These are phyloP conservation scores for Stephanodiscus triporus DNA, from an alignment of 108 stramenopile genomes.

Conservation along the genomic window DNA sequence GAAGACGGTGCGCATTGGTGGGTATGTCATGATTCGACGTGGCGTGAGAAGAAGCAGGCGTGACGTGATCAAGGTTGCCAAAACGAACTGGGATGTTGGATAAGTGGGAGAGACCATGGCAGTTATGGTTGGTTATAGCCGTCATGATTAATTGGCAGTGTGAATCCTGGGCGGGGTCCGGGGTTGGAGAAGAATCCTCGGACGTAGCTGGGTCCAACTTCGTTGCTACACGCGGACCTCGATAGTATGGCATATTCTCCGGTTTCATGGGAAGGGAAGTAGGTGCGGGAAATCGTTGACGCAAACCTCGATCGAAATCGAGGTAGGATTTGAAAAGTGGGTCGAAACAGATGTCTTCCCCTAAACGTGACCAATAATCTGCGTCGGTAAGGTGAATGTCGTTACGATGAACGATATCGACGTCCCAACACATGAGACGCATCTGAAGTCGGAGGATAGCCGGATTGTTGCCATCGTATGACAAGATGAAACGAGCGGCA, in stretches of 20 bases:
- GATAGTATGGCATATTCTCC: conserved; percentile 6
- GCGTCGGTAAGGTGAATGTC: neutral
- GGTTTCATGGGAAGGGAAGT: neutral
- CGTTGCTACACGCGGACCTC: neutral
- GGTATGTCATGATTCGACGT: neutral
- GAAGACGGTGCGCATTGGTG: neutral
- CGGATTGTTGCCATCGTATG: neutral
- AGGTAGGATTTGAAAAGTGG: neutral
- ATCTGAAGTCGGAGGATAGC: neutral
- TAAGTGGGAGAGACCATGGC: neutral
- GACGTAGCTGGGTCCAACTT: neutral
- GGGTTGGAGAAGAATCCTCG: neutral
- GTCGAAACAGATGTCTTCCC: neutral
- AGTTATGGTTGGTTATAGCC: neutral
- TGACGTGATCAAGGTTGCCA: neutral
- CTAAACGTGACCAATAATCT: conserved; percentile 2
- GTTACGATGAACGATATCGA: neutral
- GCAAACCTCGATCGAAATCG: neutral
- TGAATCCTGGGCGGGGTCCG: neutral
- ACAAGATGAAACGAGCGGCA: neutral
- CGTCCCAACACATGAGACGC: conserved; percentile 2
- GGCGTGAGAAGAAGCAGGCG: neutral
- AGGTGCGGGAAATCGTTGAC: neutral
- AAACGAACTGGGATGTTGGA: neutral
- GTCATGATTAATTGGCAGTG: neutral